Percentiles rank a stretch among this genome's conserved stretches.
Evolutionary conservation across 2,329 filamentous ascomycete species (phyloP).

Genomic region (Microcyclospora tardicrescens): DNA sequence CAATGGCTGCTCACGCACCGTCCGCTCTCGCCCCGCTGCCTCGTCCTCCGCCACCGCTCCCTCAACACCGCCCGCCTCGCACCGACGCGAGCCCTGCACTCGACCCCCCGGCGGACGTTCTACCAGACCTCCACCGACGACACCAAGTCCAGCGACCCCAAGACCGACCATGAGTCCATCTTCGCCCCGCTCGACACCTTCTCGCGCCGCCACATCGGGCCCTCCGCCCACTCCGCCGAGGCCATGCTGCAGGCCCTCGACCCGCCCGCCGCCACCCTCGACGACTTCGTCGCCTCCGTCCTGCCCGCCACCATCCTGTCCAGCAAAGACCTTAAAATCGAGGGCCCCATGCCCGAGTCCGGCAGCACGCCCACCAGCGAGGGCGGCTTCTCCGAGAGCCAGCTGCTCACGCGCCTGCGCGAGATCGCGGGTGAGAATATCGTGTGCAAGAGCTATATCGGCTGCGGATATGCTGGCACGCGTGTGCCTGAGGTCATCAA

Average conservation of each 20-base stretch:
- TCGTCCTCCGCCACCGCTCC: conserved; percentile 9
- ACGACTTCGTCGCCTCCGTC: conserved; percentile 75
- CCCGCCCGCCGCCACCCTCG: conserved; percentile 58
- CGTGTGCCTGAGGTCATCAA: conserved; percentile 80
- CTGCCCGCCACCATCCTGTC: conserved; percentile 69
- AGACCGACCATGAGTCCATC: conserved; percentile 18
- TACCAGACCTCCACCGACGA: conserved; percentile 19
- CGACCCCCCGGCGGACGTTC: conserved; percentile 11
- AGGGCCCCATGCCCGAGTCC: conserved; percentile 32
- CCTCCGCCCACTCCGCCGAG: conserved; percentile 53
- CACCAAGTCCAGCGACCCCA: conserved; percentile 11
- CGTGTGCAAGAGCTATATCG: conserved; percentile 58
- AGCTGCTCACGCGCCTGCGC: conserved; percentile 41
- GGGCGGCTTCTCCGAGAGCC: conserved; percentile 45
- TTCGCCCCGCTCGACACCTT: conserved; percentile 51
- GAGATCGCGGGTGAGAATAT: conserved; percentile 49
- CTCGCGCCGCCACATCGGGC: conserved; percentile 74
- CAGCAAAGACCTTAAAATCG: conserved; percentile 47
- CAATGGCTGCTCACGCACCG: conserved; percentile 21
- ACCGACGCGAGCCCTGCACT: not conserved
- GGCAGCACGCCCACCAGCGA: conserved; percentile 23
- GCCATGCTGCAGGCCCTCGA: conserved; percentile 72
- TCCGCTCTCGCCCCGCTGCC: conserved; percentile 18
- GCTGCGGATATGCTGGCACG: conserved; percentile 79
- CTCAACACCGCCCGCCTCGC: not conserved